Conservation (phyloP, 805 yeast species). For the Candida sanyiensis region DNA sequence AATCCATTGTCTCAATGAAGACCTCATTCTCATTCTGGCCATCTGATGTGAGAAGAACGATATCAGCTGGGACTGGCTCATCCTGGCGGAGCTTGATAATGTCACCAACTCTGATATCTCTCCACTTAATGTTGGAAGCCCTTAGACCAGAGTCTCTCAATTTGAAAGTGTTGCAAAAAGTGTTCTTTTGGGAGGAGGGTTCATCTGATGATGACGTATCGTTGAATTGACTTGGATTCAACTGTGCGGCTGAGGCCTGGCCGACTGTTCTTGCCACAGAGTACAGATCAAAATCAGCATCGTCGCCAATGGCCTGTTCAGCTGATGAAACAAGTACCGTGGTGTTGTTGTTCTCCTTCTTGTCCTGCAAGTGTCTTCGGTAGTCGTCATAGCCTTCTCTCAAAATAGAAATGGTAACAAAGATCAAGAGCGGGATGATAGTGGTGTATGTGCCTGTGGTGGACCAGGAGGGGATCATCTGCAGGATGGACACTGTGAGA, state of each 20-base stretch:
- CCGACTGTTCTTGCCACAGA: slow-evolving; percentile 11
- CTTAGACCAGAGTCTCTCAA: slow-evolving; percentile 17
- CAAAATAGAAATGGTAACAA: slow-evolving; percentile 72
- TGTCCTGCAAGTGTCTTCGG: slow-evolving; percentile 79
- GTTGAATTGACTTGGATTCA: slow-evolving; percentile 9
- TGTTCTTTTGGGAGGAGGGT: slow-evolving; percentile 17
- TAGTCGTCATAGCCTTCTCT: slow-evolving; percentile 94
- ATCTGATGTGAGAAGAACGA: slow-evolving; percentile 62
- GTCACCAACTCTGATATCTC: slow-evolving; percentile 81
- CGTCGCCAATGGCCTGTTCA: slow-evolving; percentile 10
- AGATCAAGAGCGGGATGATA: slow-evolving; percentile 75
- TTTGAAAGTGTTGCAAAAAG: slow-evolving; percentile 27
- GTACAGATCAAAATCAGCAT: slow-evolving; percentile 5
- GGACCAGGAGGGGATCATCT: slow-evolving; percentile 83
- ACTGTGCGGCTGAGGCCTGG: slow-evolving; percentile 14
- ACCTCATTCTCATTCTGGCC: slow-evolving; percentile 53
- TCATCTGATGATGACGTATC: background rate
- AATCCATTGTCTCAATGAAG: slow-evolving; percentile 91
- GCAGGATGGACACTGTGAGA: slow-evolving; percentile 70
- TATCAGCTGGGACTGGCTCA: slow-evolving; percentile 94
- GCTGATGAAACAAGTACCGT: slow-evolving; percentile 36
- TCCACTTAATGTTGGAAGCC: slow-evolving; percentile 49
- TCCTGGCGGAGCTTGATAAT: slow-evolving; percentile 64
- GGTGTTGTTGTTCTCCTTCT: slow-evolving; percentile 66
- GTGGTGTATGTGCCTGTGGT: slow-evolving; percentile 96